Base-by-base conservation (phyloP, 495 filamentous ascomycete genomes). In the Annulohypoxylon nitens region DNA sequence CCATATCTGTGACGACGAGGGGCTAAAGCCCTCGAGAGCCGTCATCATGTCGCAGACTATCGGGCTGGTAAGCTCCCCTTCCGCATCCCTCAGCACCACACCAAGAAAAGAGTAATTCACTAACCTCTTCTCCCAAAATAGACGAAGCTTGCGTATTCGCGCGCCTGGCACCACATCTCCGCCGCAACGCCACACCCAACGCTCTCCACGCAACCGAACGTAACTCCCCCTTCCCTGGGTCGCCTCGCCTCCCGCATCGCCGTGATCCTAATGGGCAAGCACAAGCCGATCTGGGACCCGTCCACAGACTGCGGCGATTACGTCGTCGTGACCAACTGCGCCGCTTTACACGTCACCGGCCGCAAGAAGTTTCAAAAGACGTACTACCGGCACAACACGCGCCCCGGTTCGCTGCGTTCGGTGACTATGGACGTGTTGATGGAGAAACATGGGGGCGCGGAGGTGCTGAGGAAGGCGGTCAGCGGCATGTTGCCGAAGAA, bases 401-500 rank as follows among this genome's bases (percentile, higher is more conserved):
- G 93, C 4, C 96, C 96, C 4, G 96, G 96, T 67, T 91, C 89
- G 73, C 83, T 99, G 75, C 91, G 91, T 84, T 87, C 88, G 79
- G 92, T 98, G 81, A 96, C 91, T 37, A 97, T 99, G 97, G 94
- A 97, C 80, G 87, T 88, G 70, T 90, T 99, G 88, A 94, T 97
- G 85, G 90, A 85, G 71, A 98, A 98, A 87, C 92, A 92, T 86
- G 96, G 96, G 65, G 96, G 96, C 71, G 93, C 91, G 41, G 96
- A 99, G 89, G 92, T 98, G 61, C 81, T 99, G 80, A 87, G 94
- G 70, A 92, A 92, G 81, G 96, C 96, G 10, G 96, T 99, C 25
- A 90, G 90, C 79, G 96, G 96, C 61, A 99, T 99, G 96, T 81
- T 99, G 83, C 96, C 96, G 54, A 99, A 98, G 91, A 99, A 99